Evolutionary conservation across 208 protist genomes (phyloP).

Genomic region (Lotmaria passim): DNA sequence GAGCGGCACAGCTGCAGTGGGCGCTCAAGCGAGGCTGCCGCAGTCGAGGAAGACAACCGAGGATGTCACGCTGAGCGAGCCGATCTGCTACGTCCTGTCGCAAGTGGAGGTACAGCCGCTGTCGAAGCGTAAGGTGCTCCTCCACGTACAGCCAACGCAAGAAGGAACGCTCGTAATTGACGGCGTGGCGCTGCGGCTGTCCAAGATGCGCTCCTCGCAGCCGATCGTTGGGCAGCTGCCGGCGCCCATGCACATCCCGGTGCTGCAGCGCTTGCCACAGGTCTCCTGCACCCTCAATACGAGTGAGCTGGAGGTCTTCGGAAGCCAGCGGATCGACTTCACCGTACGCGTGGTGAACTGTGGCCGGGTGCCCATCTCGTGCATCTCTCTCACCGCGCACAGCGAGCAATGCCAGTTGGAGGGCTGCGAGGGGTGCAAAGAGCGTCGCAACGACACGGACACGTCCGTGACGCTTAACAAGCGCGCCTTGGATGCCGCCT

Average conservation of each 20-base stretch:
- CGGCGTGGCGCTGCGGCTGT: conserved; percentile 57
- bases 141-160: conserved; percentile 73
- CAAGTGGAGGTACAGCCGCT: conserved; percentile 56
- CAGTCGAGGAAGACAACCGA: neutral
- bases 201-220: conserved; percentile 42
- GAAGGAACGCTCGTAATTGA: conserved; percentile 71
- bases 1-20: neutral
- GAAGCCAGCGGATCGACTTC: conserved; percentile 75
- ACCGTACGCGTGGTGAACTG: conserved; percentile 75
- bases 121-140: conserved; percentile 50
- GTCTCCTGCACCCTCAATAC: conserved; percentile 75
- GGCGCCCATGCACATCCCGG: conserved; percentile 60
- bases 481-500: conserved; percentile 42
- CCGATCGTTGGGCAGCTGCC: conserved; percentile 42
- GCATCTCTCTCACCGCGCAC: conserved; percentile 79
- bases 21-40: too few relatives aligned
- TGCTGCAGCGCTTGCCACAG: conserved; percentile 76
- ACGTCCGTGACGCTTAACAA: conserved; percentile 64
- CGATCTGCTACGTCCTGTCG: conserved; percentile 70
- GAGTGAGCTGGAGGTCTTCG: conserved; percentile 83
- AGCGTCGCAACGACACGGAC: conserved; percentile 46
- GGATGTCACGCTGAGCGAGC: conserved; percentile 26
- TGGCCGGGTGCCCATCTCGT: conserved; percentile 62
- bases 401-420: conserved; percentile 84
- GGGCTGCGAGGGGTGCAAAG: conserved; percentile 80